Evolutionary conservation across 1,284 basidiomycete genomes (phyloP).

Genomic region (Moesziomyces parantarcticus): DNA sequence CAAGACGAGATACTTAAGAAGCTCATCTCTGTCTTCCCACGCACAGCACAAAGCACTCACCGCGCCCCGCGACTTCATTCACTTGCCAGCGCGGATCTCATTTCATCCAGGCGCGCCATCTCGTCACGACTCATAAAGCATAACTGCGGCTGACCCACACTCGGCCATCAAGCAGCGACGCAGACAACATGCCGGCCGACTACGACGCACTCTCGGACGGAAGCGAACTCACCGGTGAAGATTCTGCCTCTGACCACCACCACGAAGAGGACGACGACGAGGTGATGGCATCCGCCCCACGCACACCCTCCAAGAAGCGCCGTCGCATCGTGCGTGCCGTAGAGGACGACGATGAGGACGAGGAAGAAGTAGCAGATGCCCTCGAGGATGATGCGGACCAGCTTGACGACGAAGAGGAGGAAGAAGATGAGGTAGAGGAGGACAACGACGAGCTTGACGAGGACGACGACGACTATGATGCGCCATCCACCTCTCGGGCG

Average conservation of each 20-base stretch:
- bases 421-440: slow-evolving; percentile 60
- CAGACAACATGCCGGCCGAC: slow-evolving; percentile 14
- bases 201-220: slow-evolving; percentile 42
- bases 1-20: too few relatives aligned
- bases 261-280: slow-evolving; percentile 18
- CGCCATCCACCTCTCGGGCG: slow-evolving; percentile 20
- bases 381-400: slow-evolving; percentile 43
- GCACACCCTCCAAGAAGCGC: slow-evolving; percentile 36
- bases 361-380: slow-evolving; percentile 27
- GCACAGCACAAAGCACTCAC: too few relatives aligned
- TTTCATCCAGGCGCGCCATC: too few relatives aligned
- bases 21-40: too few relatives aligned
- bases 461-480: slow-evolving; percentile 59
- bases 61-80: too few relatives aligned
- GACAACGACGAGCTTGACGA: slow-evolving; percentile 67
- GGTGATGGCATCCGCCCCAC: slow-evolving; percentile 22
- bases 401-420: slow-evolving; percentile 54
- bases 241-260: slow-evolving; percentile 6
- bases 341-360: slow-evolving; percentile 32
- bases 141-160: background rate
- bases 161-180: too few relatives aligned
- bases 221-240: slow-evolving; percentile 39
- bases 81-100: too few relatives aligned
- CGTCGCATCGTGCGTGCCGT: slow-evolving; percentile 16
- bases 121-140: background rate